phyloP scores from a whole-genome alignment of 768 basidiomycete genomes.

The Fomitopsis pulvina region DNA sequence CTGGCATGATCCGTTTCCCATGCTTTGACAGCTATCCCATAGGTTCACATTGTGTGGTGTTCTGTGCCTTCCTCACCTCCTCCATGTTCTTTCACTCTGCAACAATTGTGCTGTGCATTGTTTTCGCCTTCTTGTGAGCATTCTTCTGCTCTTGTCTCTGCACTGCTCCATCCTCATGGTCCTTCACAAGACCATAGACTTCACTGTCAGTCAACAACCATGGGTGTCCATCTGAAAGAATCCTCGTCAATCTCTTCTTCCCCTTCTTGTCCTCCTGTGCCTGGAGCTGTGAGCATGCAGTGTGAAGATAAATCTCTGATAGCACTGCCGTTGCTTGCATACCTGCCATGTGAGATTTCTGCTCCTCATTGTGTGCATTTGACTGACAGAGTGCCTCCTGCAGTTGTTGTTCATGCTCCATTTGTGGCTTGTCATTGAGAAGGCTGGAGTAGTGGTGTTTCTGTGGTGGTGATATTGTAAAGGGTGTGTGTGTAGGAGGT shows the following conservation, averaged over 20 bases:
- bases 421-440: neutral
- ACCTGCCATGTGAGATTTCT: neutral
- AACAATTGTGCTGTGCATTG: constrained; percentile 5
- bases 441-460: neutral
- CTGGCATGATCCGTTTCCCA: too few relatives aligned
- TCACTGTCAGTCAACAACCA: constrained; percentile 17
- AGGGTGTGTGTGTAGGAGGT: neutral
- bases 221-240: constrained; percentile 18
- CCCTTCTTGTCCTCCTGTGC: constrained; percentile 10
- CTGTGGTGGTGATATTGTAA: neutral
- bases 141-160: constrained; percentile 4
- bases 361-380: neutral
- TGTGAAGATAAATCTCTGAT: neutral
- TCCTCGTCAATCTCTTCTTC: constrained; percentile 5
- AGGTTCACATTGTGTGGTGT: constrained; percentile 3
- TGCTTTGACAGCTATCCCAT: too few relatives aligned
- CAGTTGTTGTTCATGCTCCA: constrained; percentile 1
- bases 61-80: constrained; percentile 5
- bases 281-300: constrained; percentile 3
- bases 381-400: constrained; percentile 1
- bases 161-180: constrained; percentile 3
- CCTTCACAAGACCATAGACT: constrained; percentile 11
- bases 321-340: constrained; percentile 7
- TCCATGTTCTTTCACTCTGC: constrained; percentile 18
- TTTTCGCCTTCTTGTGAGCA: constrained; percentile 1